Base-by-base conservation (phyloP, 1,284 basidiomycete species). In the Macrocystidia cucumis region DNA sequence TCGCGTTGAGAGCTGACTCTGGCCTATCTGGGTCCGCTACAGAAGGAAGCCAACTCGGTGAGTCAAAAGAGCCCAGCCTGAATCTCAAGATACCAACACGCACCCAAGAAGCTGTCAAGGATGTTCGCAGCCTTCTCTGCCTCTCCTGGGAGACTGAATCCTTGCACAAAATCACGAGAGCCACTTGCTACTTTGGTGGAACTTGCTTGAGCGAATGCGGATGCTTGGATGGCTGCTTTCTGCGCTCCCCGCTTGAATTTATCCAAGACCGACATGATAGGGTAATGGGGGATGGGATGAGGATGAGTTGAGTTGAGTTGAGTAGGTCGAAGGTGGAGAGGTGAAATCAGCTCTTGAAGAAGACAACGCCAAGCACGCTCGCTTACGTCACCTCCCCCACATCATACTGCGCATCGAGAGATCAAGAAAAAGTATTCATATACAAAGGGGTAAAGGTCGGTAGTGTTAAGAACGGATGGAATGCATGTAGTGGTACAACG, bases 71-170 rank as follows among this genome's bases (percentile, higher is more conserved):
- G 38, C 28, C 29, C 28, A 24, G 32, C 32, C 19, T 14, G 12
- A 9, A 29, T 41, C 13, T 17, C 23, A 9, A 25, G 9, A 12
- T 25, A 9, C 39, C 19, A 36, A 28, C 27, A 65, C 76, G 44
- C 50, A 91, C 88, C 88, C 9, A 97, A 69, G 70, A 97, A 97
- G 47, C 79, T 81, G 47, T 79, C 78, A 24, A 98, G 65, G 46
- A 93, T 96, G 59, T 83, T 88, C 17, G 92, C 91, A 0, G 93
- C 90, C 55, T 91, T 93, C 49, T 91, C 80, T 35, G 86, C 84
- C 60, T 92, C 91, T 45, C 87, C 86, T 9, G 87, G 86, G 18
- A 96, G 67, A 29, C 74, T 79, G 63, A 95, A 95, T 4, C 79
- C 77, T 47, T 90, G 87, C 3, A 82, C 82, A 40, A 92, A 78